Evolutionary conservation across 345 rosid genomes (phyloP), one percentile per base, ranked within the genome.

Genomic region (Hibiscus mutabilis): DNA sequence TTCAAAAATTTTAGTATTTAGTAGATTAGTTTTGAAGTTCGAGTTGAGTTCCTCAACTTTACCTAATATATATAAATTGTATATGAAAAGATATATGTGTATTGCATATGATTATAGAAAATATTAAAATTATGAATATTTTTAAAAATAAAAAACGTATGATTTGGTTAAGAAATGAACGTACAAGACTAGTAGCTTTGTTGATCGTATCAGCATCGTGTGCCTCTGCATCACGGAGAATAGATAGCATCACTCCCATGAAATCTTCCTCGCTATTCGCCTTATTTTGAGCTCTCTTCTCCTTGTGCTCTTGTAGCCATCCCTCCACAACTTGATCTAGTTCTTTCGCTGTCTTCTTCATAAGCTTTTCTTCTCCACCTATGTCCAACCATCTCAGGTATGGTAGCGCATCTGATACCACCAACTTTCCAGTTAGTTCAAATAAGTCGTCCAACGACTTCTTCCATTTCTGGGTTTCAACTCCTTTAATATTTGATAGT

Each of bases 321-420:
- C 56, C 55, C 51, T 71, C 60, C 6, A 74, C 8, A 16, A 76
- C 57, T 1, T 40, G 24, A 53, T 84, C 86, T 2, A 82, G 6
- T 19, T 73, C 79, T 35, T 60, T 60, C 0, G 73, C 61, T 2
- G 40, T 63, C 70, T 61, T 63, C 80, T 55, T 79, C 84, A 82
- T 80, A 1, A 25, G 19, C 75, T 46, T 79, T 73, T 80, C 75
- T 0, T 64, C 40, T 2, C 83, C 83, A 0, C 78, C 83, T 5
- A 82, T 3, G 37, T 85, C 88, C 53, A 77, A 44, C 81, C 83
- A 69, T 70, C 82, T 56, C 49, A 83, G n/a, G 63, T 52, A 77
- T 1, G 85, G 88, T 0, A 85, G 18, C 0, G 74, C 83, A 24
- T 81, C 84, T 0, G 81, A 69, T 0, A 76, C 47, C 37, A 68